Evolutionary conservation across 768 basidiomycete species (phyloP).

Genomic region (Pisolithus sp.): DNA sequence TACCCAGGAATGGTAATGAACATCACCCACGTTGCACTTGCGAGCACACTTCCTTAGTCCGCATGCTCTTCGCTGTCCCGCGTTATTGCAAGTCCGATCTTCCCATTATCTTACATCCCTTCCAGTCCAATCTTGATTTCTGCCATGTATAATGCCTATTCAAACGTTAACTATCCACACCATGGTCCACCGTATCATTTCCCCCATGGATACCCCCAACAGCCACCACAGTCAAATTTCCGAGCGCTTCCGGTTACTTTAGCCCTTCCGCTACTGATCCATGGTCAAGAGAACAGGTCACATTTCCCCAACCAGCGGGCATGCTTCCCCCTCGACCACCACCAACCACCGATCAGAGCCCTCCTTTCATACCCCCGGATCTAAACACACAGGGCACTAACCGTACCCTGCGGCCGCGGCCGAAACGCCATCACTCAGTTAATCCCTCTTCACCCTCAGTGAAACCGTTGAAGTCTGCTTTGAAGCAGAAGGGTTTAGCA

Average conservation of each 20-base stretch:
- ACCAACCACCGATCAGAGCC: slow-evolving; percentile 3
- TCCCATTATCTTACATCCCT: neutral
- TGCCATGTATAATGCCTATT: slow-evolving; percentile 27
- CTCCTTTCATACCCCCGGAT: slow-evolving; percentile 22
- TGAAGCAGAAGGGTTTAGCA: slow-evolving; percentile 41
- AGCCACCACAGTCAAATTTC: slow-evolving; percentile 11
- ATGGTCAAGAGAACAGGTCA: slow-evolving; percentile 30
- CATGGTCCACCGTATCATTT: slow-evolving; percentile 40
- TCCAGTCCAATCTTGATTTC: slow-evolving; percentile 1
- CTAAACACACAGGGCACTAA: slow-evolving; percentile 13
- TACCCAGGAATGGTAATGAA: slow-evolving; percentile 30
- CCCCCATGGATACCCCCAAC: slow-evolving; percentile 24
- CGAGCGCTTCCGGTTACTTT: slow-evolving; percentile 9
- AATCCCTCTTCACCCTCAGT: slow-evolving; percentile 19
- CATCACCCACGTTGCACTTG: slow-evolving; percentile 20
- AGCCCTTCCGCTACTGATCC: slow-evolving; percentile 29
- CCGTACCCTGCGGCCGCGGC: slow-evolving; percentile 23
- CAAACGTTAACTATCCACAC: slow-evolving; percentile 38
- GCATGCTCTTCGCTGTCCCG: slow-evolving; percentile 15
- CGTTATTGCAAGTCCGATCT: slow-evolving; percentile 11
- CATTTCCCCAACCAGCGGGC: slow-evolving; percentile 23
- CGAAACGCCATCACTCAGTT: slow-evolving; percentile 31
- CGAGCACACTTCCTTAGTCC: slow-evolving; percentile 7
- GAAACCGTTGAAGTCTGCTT: slow-evolving; percentile 46
- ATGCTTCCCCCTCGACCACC: slow-evolving; percentile 14